phyloP scores from a whole-genome alignment of 2,329 filamentous ascomycete genomes.

The Teratosphaeria zuluensis region DNA sequence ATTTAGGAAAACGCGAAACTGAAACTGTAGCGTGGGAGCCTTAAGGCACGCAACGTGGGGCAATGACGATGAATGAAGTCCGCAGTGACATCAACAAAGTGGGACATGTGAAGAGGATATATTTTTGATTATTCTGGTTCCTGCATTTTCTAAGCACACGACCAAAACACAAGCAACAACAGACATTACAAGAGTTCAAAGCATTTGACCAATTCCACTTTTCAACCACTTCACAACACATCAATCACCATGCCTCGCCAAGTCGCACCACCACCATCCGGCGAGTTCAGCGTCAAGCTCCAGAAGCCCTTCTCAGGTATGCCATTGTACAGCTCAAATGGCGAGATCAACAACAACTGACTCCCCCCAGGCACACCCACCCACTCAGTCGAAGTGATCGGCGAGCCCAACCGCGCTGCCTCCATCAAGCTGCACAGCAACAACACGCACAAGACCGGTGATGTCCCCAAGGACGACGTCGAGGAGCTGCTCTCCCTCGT shows the following conservation, averaged over 20 bases:
- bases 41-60: background rate
- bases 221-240: constrained; percentile 1
- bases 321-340: background rate
- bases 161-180: background rate
- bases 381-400: constrained; percentile 31
- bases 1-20: background rate
- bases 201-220: background rate
- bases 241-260: constrained; percentile 22
- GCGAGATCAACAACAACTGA: background rate
- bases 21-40: background rate
- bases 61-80: background rate
- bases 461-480: constrained; percentile 32
- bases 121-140: background rate
- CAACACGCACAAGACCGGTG: constrained; percentile 30
- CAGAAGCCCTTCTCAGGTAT: constrained; percentile 26
- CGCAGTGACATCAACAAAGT: background rate
- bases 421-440: constrained; percentile 23
- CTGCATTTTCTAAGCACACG: background rate
- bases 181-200: background rate
- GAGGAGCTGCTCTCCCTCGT: constrained; percentile 31
- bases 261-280: constrained; percentile 27
- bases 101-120: background rate
- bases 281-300: constrained; percentile 26
- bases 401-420: constrained; percentile 32
- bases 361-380: constrained; percentile 19